A percentile compares a stretch with the other conserved stretches of the same genome.
Conservation (phyloP, 306 rosid species). For the Quercus variabilis region DNA sequence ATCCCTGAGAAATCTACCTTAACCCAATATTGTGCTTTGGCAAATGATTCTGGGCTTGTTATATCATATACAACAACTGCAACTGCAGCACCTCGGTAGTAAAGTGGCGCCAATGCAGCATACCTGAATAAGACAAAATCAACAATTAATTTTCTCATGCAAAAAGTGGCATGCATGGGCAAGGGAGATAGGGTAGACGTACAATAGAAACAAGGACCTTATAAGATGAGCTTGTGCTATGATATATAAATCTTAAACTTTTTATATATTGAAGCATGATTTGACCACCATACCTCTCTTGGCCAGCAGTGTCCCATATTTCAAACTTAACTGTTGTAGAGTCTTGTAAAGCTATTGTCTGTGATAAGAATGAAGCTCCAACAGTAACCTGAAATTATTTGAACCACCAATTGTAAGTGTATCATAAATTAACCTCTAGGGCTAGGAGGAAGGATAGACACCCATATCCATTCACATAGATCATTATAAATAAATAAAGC, state of each 20-base stretch:
- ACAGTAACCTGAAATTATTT: conserved; percentile 82
- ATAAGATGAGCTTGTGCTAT: not conserved
- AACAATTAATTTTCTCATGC: conserved; percentile 12
- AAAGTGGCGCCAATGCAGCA: conserved; percentile 94
- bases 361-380: conserved; percentile 98
- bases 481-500: not conserved
- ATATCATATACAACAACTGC: conserved; percentile 96
- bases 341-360: conserved; percentile 97
- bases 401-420: conserved; percentile 23
- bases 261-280: not conserved
- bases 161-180: conserved; percentile 10
- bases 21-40: conserved; percentile 99
- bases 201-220: not conserved
- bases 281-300: conserved; percentile 69
- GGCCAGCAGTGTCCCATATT: conserved; percentile 99
- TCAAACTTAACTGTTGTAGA: conserved; percentile 98
- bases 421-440: not conserved
- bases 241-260: not conserved
- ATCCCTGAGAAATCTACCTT: conserved; percentile 56
- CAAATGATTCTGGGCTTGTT: conserved; percentile 88
- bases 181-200: not conserved
- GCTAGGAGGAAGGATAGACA: not conserved
- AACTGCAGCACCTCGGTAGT: conserved; percentile 95
- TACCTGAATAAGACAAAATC: conserved; percentile 54
- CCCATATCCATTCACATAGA: not conserved